These are phyloP conservation scores for Leccinum broughii DNA, from an alignment of 768 basidiomycete genomes.

Conservation along the genomic window DNA sequence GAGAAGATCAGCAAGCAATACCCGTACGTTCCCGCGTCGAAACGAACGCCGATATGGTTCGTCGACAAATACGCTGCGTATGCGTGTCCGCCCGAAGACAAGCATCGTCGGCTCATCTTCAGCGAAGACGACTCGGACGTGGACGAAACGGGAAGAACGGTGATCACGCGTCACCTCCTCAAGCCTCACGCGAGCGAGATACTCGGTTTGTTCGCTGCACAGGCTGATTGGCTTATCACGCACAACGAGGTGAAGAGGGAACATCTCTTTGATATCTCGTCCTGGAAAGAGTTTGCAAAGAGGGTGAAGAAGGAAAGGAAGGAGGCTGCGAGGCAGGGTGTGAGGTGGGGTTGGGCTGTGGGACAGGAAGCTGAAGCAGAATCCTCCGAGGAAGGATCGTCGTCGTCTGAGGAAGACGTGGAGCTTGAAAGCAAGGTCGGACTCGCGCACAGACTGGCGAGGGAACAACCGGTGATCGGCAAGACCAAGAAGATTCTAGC, in stretches of 20 bases:
- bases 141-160: slow-evolving; percentile 30
- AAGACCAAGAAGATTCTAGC: slow-evolving; percentile 18
- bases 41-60: slow-evolving; percentile 53
- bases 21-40: slow-evolving; percentile 31
- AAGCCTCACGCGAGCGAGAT: slow-evolving; percentile 53
- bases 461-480: slow-evolving; percentile 30
- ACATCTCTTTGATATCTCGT: slow-evolving; percentile 40
- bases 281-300: slow-evolving; percentile 51
- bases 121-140: slow-evolving; percentile 33
- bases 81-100: slow-evolving; percentile 30
- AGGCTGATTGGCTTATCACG: slow-evolving; percentile 59
- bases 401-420: slow-evolving; percentile 13
- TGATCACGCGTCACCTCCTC: slow-evolving; percentile 43
- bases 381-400: slow-evolving; percentile 5
- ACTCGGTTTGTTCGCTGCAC: slow-evolving; percentile 50
- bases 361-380: slow-evolving; percentile 12
- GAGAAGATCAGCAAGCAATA: slow-evolving; percentile 42
- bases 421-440: background rate
- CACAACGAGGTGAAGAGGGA: slow-evolving; percentile 38
- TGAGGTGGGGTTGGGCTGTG: slow-evolving; percentile 25
- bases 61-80: slow-evolving; percentile 40
- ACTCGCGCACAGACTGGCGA: slow-evolving; percentile 13
- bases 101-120: slow-evolving; percentile 37
- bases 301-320: slow-evolving; percentile 33
- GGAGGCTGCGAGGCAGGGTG: slow-evolving; percentile 29